Base-by-base conservation (phyloP, 306 rosid genomes). In the Luffa aegyptiaca region DNA sequence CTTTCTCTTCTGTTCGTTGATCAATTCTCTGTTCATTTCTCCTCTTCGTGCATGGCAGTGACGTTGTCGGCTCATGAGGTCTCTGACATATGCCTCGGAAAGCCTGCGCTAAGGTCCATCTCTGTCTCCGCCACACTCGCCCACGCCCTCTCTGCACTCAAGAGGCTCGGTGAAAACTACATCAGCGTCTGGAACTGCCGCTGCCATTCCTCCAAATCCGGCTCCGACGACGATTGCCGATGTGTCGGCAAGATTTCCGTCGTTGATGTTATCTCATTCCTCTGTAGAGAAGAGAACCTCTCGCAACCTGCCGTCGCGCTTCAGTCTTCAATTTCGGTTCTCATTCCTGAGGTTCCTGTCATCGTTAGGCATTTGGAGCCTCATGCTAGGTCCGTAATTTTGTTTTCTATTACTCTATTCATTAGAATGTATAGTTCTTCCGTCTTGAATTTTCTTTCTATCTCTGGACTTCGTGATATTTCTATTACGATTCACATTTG, bases 81-180 rank as follows among this genome's bases (percentile, higher is more conserved):
- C 20, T 87, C 92, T 9, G 98, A 95, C 75, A 86, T 95, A 16
- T 95, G 97, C 84, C 90, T 95, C 26, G 97, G 97, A 44, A 95
- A 95, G 85, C 98, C 97, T 1, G 83, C 93, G 36, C 86, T 95
- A 26, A 83, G 91, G 80, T 79, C 92, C 3, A 77, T 95, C 8
- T 81, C 89, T 4, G 63, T 78, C 77, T 33, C 84, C 71, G 85
- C 91, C 90, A 89, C 92, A 62, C 70, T 95, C 9, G 88, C 86
- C 62, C 90, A 90, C 61, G 97, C 97, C 4, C 78, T 91, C 73
- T 76, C 87, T 71, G 87, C 85, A 9, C 35, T 95, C 55, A 91
- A 87, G 79, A 83, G 36, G 64, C 61, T 39, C 18, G 88, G 84
- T 56, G 86, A 88, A 44, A 58, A 48, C 87, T 85, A 14, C 81